A percentile compares a stretch with the other conserved stretches of the same genome.
phyloP scores from a whole-genome alignment of 345 rosid genomes.

The Eucalyptus polybractea region DNA sequence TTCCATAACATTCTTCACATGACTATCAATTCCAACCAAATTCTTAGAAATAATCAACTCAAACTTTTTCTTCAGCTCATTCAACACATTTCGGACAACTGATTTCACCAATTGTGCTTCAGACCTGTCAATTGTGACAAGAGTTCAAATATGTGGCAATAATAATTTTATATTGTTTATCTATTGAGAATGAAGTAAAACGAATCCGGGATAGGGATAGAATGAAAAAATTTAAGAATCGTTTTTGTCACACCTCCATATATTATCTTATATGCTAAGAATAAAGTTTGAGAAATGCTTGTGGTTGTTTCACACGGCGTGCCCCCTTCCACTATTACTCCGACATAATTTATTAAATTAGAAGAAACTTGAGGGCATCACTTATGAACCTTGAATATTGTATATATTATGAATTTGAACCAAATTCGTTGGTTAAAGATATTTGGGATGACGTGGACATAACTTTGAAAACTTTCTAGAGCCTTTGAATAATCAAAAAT shows the following conservation, averaged over 20 bases:
- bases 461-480: background rate
- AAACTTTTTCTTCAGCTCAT: background rate
- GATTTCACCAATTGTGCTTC: fast-evolving
- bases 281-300: background rate
- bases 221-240: background rate
- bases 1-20: background rate
- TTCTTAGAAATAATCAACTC: background rate
- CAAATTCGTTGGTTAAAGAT: background rate
- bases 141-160: background rate
- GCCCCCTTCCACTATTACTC: background rate
- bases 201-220: background rate
- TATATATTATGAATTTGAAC: background rate
- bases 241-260: background rate
- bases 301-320: background rate
- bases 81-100: background rate
- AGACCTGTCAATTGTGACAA: background rate
- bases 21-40: background rate
- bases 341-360: background rate
- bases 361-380: background rate
- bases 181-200: background rate
- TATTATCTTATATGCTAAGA: background rate
- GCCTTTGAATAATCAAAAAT: background rate
- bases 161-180: background rate
- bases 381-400: background rate
- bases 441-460: background rate